Conservation (phyloP, 169 alveolate species). For the Plasmodium cynomolgi region DNA sequence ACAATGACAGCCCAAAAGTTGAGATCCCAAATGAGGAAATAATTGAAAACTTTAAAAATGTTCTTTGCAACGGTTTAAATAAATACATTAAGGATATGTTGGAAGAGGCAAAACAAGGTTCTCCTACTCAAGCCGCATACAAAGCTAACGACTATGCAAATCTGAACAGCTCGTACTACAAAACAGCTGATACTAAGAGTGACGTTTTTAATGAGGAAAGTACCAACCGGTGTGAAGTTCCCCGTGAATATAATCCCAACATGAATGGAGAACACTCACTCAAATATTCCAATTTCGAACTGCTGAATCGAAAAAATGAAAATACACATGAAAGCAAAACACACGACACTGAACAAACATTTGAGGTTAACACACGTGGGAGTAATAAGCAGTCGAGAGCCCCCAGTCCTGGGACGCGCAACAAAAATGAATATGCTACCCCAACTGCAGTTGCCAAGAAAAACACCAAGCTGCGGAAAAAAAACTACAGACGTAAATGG, state of each 20-base stretch:
- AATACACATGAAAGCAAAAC: not conserved
- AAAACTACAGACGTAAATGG: not conserved
- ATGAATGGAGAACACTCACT: not conserved
- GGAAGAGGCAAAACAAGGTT: not conserved
- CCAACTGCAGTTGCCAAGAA: not conserved
- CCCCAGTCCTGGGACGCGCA: not conserved
- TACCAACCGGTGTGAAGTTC: not conserved
- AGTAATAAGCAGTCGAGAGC: not conserved
- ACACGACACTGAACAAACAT: not conserved
- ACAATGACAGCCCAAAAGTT: not conserved
- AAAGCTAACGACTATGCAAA: not conserved
- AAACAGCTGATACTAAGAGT: not conserved
- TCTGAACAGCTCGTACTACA: not conserved
- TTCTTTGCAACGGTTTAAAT: constrained; percentile 39
- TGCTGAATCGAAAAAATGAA: not conserved
- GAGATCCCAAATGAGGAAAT: constrained; percentile 12
- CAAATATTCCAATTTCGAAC: not conserved
- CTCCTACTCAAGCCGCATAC: not conserved
- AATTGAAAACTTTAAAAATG: constrained; percentile 63
- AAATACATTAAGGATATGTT: constrained; percentile 49
- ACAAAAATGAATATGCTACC: not conserved
- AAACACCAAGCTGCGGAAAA: not conserved
- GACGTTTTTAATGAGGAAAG: not conserved
- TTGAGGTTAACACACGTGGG: not conserved
- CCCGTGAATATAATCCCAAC: not conserved